Conservation (phyloP, 2,329 filamentous ascomycete species). For the Cladosporium sp. region DNA sequence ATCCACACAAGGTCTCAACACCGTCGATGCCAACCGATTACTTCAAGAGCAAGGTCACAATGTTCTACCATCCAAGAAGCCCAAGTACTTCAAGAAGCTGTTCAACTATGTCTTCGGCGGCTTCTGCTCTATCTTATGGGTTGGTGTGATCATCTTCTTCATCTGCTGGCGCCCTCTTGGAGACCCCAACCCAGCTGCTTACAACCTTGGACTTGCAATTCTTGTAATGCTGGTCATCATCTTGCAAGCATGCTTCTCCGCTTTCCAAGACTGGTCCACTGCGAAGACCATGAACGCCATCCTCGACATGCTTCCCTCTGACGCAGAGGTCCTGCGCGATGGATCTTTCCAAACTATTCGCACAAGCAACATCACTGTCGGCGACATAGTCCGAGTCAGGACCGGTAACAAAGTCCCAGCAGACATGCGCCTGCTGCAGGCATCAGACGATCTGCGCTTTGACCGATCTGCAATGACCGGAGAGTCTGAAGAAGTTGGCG, state of each 20-base stretch:
- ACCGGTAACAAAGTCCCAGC: conserved; percentile 43
- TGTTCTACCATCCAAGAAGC: conserved; percentile 39
- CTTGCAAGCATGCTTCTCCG: conserved; percentile 45
- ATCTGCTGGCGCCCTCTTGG: conserved; percentile 47
- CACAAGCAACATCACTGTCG: conserved; percentile 36
- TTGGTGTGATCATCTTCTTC: conserved; percentile 47
- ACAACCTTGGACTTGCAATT: conserved; percentile 45
- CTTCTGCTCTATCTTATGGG: conserved; percentile 47
- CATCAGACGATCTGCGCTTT: conserved; percentile 43
- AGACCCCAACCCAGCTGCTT: conserved; percentile 37
- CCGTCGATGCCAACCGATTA: conserved; percentile 31
- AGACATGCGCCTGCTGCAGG: conserved; percentile 38
- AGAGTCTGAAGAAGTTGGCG: conserved; percentile 37
- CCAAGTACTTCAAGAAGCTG: conserved; percentile 42
- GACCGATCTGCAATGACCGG: conserved; percentile 42
- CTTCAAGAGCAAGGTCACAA: conserved; percentile 42
- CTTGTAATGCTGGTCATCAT: conserved; percentile 47
- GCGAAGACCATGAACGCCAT: conserved; percentile 47
- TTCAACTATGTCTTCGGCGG: conserved; percentile 45
- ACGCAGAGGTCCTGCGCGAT: conserved; percentile 38
- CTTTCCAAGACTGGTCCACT: conserved; percentile 49
- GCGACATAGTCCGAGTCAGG: conserved; percentile 38
- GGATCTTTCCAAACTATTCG: conserved; percentile 26
- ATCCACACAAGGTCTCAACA: conserved; percentile 32
- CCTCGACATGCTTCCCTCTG: conserved; percentile 42